A percentile compares a stretch with the other conserved stretches of the same genome.
These are phyloP conservation scores for Amanita pseudoporphyria DNA, from an alignment of 768 basidiomycete genomes.

Conservation along the genomic window DNA sequence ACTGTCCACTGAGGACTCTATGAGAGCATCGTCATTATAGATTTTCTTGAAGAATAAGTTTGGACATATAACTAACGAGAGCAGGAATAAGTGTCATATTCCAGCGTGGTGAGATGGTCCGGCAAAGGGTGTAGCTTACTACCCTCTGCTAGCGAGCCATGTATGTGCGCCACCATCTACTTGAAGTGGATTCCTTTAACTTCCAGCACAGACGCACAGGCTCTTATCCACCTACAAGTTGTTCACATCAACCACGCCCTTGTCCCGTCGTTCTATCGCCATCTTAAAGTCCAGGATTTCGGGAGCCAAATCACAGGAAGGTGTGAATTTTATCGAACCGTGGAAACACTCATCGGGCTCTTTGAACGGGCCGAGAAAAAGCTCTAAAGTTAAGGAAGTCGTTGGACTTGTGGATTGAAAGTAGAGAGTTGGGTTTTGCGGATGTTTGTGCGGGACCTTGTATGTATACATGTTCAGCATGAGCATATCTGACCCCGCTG, in stretches of 20 bases:
- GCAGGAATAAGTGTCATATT: not conserved
- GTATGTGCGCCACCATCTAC: conserved; percentile 24
- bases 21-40: conserved; percentile 73
- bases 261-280: conserved; percentile 68
- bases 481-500: not conserved
- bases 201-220: conserved; percentile 44
- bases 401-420: conserved; percentile 50
- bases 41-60: conserved; percentile 68
- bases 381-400: conserved; percentile 23
- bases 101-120: conserved; percentile 19
- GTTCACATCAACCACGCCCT: conserved; percentile 58
- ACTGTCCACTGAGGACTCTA: conserved; percentile 50
- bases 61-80: not conserved
- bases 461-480: conserved; percentile 22
- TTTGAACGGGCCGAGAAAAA: conserved; percentile 47
- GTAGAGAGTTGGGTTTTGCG: conserved; percentile 45
- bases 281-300: conserved; percentile 57
- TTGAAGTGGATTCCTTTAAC: not conserved
- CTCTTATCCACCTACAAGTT: conserved; percentile 54
- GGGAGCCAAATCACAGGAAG: conserved; percentile 40
- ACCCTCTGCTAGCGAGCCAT: conserved; percentile 49
- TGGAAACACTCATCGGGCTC: conserved; percentile 41
- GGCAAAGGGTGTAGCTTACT: conserved; percentile 35
- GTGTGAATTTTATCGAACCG: conserved; percentile 43
- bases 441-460: conserved; percentile 69